Evolutionary conservation across 2,329 filamentous ascomycete genomes (phyloP).

Genomic region (Mycosphaerella arachidis): DNA sequence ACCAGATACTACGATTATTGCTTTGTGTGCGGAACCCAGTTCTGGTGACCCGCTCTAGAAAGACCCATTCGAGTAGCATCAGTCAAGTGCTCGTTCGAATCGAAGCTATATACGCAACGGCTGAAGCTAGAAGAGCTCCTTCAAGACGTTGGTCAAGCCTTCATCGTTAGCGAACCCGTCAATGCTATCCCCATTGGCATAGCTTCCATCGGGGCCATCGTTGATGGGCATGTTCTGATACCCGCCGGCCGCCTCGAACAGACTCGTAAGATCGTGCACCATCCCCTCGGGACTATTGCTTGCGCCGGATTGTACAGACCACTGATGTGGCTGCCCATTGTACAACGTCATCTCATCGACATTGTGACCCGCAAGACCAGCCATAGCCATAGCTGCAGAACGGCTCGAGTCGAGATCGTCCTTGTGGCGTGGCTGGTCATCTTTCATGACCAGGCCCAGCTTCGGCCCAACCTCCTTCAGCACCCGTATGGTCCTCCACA

Average conservation of each 20-base stretch:
- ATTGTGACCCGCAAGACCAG: conserved; percentile 58
- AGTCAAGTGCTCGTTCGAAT: no score
- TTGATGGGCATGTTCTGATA: conserved; percentile 31
- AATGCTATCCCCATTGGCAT: conserved; percentile 26
- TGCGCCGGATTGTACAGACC: conserved; percentile 26
- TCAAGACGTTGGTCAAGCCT: conserved; percentile 56
- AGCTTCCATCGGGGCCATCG: conserved; percentile 5
- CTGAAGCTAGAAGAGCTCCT: conserved; percentile 50
- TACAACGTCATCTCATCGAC: conserved; percentile 55
- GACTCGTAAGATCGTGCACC: conserved; percentile 58
- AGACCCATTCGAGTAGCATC: no score
- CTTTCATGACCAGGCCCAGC: conserved; percentile 53
- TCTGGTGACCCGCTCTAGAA: no score
- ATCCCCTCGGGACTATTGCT: conserved; percentile 57
- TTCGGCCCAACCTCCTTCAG: conserved; percentile 68
- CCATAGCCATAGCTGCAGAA: conserved; percentile 61
- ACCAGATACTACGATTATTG: no score
- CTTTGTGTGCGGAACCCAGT: no score
- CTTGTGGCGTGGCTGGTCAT: conserved; percentile 12
- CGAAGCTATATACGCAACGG: no score
- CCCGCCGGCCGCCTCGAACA: conserved; percentile 61
- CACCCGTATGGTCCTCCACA: conserved; percentile 68
- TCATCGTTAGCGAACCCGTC: conserved; percentile 49
- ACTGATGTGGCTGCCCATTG: conserved; percentile 22
- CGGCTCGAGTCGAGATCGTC: conserved; percentile 54